Evolutionary conservation across 495 filamentous ascomycete species (phyloP).

Genomic region (Ascobolus immersus): DNA sequence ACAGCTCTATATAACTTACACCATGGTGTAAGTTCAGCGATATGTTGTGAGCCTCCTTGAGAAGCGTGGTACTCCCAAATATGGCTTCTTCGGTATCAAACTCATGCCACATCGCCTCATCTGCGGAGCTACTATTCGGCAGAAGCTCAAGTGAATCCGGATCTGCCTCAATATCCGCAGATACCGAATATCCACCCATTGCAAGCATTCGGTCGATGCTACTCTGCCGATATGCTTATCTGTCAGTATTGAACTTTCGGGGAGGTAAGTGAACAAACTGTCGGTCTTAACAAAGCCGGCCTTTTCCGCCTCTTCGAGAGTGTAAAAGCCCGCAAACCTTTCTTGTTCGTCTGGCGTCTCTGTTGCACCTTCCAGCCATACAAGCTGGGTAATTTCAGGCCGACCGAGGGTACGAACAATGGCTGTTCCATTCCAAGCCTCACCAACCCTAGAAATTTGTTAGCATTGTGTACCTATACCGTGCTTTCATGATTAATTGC

Average conservation of each 20-base stretch:
- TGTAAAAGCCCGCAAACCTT: not conserved
- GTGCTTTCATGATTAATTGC: no score
- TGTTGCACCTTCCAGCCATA: not conserved
- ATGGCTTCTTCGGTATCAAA: not conserved
- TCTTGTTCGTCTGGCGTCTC: not conserved
- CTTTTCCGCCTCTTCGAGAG: no score
- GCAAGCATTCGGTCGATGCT: not conserved
- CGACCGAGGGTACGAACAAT: slow-evolving; percentile 2
- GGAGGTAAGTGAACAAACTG: no score
- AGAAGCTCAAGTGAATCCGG: no score
- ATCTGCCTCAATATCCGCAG: no score
- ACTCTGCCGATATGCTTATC: not conserved
- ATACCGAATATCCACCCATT: not conserved
- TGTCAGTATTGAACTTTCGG: no score
- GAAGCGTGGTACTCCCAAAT: not conserved
- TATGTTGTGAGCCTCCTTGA: slow-evolving; percentile 4
- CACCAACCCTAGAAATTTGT: no score
- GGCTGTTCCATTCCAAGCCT: slow-evolving; percentile 11
- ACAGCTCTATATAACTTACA: not conserved
- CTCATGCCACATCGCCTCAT: not conserved
- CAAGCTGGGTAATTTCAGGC: slow-evolving; percentile 1
- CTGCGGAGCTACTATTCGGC: no score
- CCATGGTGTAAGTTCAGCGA: slow-evolving; percentile 3
- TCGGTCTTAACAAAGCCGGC: no score
- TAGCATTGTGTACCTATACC: no score